Conservation (phyloP, 495 filamentous ascomycete genomes). For the Penicillium pancosmium region DNA sequence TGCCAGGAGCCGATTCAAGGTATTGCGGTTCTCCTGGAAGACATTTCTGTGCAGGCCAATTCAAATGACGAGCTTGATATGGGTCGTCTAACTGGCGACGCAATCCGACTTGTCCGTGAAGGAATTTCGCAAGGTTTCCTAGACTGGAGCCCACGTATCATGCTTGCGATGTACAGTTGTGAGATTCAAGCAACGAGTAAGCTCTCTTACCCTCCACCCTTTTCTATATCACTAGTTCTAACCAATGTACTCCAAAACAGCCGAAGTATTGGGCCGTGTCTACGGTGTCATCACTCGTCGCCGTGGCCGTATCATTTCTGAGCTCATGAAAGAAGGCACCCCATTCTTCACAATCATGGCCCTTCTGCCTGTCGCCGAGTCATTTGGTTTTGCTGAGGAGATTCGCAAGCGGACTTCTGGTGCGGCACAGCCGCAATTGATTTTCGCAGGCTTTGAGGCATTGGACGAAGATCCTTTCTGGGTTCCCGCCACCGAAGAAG, state of each 20-base stretch:
- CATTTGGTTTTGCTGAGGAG: conserved; percentile 93
- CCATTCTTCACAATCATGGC: conserved; percentile 94
- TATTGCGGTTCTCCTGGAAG: conserved; percentile 87
- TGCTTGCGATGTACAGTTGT: conserved; percentile 98
- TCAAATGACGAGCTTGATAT: conserved; percentile 66
- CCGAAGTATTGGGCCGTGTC: conserved; percentile 92
- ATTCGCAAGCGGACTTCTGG: conserved; percentile 93
- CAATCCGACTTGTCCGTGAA: conserved; percentile 83
- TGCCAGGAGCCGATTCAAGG: conserved; percentile 95
- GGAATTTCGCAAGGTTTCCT: conserved; percentile 87
- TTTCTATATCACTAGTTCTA: conserved; percentile 4
- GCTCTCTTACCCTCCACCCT: conserved; percentile 26
- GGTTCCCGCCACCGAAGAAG: conserved; percentile 95
- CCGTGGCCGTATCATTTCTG: conserved; percentile 84
- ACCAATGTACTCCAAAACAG: conserved; percentile 41
- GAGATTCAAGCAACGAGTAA: conserved; percentile 94
- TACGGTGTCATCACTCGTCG: conserved; percentile 92
- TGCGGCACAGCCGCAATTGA: conserved; percentile 86
- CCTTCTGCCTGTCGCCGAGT: conserved; percentile 86
- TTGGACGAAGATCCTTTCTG: conserved; percentile 94
- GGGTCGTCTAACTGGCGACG: conserved; percentile 85
- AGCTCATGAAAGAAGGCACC: conserved; percentile 91
- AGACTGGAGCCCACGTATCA: conserved; percentile 90
- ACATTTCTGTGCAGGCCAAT: conserved; percentile 60
- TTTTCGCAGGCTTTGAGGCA: conserved; percentile 90